phyloP scores from a whole-genome alignment of 306 rosid genomes.

The Vicia sativa region DNA sequence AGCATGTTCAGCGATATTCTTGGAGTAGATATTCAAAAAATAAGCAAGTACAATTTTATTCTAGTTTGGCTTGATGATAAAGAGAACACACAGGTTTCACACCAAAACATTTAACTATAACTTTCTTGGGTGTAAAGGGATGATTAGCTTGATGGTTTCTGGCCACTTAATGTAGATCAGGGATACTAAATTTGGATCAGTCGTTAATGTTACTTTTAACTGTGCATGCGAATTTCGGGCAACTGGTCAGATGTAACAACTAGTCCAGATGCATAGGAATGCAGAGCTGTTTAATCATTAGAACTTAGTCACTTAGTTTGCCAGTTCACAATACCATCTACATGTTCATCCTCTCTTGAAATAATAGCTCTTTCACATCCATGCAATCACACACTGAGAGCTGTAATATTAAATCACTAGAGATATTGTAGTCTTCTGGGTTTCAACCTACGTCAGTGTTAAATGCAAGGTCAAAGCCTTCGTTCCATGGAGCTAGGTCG shows the following conservation, averaged over 20 bases:
- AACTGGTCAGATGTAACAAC: neutral
- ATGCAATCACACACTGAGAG: constrained; percentile 1
- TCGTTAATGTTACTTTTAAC: neutral
- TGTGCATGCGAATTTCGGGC: neutral
- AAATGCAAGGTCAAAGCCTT: constrained; percentile 1
- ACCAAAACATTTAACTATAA: neutral
- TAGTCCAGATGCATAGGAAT: neutral
- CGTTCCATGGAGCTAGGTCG: neutral
- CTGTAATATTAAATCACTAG: constrained; percentile 7
- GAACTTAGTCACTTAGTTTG: neutral
- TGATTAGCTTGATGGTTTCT: neutral
- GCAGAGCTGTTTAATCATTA: neutral
- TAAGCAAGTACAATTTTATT: neutral
- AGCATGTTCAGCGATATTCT: neutral
- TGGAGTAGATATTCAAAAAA: neutral
- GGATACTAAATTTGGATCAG: neutral
- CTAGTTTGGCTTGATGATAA: neutral
- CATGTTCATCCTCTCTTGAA: neutral
- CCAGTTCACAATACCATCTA: neutral
- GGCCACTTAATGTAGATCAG: neutral
- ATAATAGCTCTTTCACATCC: neutral
- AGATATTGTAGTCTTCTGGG: neutral
- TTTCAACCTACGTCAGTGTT: constrained; percentile 7
- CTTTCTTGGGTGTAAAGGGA: neutral
- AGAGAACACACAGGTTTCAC: neutral